phyloP scores from a whole-genome alignment of 129 eudicot species.

The Escallonia herrerae region DNA sequence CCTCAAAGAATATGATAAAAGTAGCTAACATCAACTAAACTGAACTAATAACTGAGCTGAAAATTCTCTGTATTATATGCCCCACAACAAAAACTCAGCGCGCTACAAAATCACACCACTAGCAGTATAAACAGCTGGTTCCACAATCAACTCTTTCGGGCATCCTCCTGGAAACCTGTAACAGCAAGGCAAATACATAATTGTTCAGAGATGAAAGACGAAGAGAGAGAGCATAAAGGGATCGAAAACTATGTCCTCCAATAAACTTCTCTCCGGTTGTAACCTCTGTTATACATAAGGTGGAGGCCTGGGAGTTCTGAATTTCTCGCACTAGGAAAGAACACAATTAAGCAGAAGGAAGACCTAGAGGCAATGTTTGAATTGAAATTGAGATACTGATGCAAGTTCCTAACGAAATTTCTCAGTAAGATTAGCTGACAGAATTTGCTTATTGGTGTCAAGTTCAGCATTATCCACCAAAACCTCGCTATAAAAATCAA shows the following conservation, averaged over 20 bases:
- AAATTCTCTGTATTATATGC: slow-evolving; percentile 17
- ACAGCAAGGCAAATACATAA: background rate
- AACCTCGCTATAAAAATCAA: too few relatives aligned
- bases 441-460: too few relatives aligned
- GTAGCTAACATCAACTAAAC: slow-evolving; percentile 13
- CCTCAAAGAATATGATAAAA: slow-evolving; percentile 14
- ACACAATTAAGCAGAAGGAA: background rate
- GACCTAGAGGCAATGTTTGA: too few relatives aligned
- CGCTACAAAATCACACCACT: slow-evolving; percentile 29
- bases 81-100: slow-evolving; percentile 19
- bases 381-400: too few relatives aligned
- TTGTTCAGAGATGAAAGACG: background rate
- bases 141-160: slow-evolving; percentile 16
- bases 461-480: too few relatives aligned
- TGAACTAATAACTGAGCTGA: slow-evolving; percentile 3
- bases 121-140: slow-evolving; percentile 17
- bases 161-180: slow-evolving; percentile 18
- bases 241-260: background rate
- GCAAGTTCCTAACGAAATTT: too few relatives aligned
- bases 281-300: background rate
- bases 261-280: too few relatives aligned
- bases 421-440: too few relatives aligned
- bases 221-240: background rate
- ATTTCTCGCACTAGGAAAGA: background rate
- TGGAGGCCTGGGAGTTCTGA: background rate